A percentile compares a stretch with the other conserved stretches of the same genome.
These are phyloP conservation scores for Ustilago trichophora DNA, from an alignment of 1,284 basidiomycete genomes.

Conservation along the genomic window DNA sequence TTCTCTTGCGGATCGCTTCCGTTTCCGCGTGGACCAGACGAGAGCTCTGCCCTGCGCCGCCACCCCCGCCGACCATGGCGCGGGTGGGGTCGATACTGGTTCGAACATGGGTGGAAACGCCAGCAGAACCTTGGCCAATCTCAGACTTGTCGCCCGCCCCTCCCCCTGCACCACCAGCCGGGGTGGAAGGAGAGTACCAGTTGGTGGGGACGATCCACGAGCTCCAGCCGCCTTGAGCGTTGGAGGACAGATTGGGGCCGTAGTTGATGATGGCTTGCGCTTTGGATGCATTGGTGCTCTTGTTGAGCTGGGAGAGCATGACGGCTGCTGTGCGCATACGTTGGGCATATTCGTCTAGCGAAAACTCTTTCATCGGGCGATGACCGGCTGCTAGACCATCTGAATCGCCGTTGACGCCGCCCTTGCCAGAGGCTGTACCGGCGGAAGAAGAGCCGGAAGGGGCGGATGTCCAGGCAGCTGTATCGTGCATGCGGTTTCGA, in stretches of 20 bases:
- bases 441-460: conserved; percentile 3
- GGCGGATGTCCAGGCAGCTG: conserved; percentile 53
- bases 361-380: conserved; percentile 51
- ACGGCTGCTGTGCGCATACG: conserved; percentile 97
- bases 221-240: conserved; percentile 59
- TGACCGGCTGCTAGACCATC: conserved; percentile 23
- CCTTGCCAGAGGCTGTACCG: not conserved
- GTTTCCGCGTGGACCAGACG: conserved; percentile 58
- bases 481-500: conserved; percentile 58
- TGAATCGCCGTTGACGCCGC: not conserved
- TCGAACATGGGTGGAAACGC: conserved; percentile 46
- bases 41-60: conserved; percentile 25
- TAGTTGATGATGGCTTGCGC: conserved; percentile 56
- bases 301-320: conserved; percentile 95
- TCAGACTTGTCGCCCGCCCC: conserved; percentile 46
- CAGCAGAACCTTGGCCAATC: conserved; percentile 51
- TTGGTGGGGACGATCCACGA: conserved; percentile 61
- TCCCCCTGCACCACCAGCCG: conserved; percentile 21
- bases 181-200: conserved; percentile 38
- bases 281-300: conserved; percentile 49
- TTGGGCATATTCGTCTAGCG: conserved; percentile 92
- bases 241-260: conserved; percentile 41
- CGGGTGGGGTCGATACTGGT: conserved; percentile 20
- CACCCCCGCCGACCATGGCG: conserved; percentile 24
- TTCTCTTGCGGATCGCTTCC: conserved; percentile 87